Base-by-base conservation (phyloP, 805 yeast species). In the Cyberlindnera xishuangbannaensis region DNA sequence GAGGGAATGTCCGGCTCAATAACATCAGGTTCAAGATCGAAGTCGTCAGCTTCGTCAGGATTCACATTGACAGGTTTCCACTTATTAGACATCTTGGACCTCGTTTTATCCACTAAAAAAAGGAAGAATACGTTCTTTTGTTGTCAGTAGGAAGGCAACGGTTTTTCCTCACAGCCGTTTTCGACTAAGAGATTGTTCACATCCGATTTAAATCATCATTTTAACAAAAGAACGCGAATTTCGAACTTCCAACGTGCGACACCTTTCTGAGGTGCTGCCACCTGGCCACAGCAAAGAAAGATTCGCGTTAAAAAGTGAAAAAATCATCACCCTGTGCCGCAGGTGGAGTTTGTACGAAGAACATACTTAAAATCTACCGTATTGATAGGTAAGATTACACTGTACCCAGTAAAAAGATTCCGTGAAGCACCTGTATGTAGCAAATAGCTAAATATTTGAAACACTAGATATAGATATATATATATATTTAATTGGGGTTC, bases 171-270 rank as follows among this genome's bases (percentile, higher is more conserved):
- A 48, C 45, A 31, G 51, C 38, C 25, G 34, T 26, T 42, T 46
- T 44, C 35, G 44, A 43, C 52, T 50, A 45, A 50, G 55, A 48
- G 55, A 50, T 50, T 50, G 55, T 50, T 50, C 55, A 50, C 55
- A 43, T 47, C 47, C 47, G 43, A 39, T 43, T 37, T 24, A 33
- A 43, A 38, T 50, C 53, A 49, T 50, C 55, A 50, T 47, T 41
- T 33, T 38, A 35, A 34, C 41, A 34, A 35, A 25, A 28, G 26
- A 14, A 28, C 25, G 22, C 34, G 18, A 37, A 37, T 27, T 33
- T 44, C 45, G 50, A 45, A 44, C 50, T 23, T n/a, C n/a, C n/a
- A n/a, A n/a, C n/a, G n/a, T 6, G 27, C 20, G 32, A 33, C 28
- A 18, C 14, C 24, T 44, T 45, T 31, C 41, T 17, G 24, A 9